Base-by-base conservation (phyloP, 2,329 filamentous ascomycete species). In the Paecilomyces fulvus region DNA sequence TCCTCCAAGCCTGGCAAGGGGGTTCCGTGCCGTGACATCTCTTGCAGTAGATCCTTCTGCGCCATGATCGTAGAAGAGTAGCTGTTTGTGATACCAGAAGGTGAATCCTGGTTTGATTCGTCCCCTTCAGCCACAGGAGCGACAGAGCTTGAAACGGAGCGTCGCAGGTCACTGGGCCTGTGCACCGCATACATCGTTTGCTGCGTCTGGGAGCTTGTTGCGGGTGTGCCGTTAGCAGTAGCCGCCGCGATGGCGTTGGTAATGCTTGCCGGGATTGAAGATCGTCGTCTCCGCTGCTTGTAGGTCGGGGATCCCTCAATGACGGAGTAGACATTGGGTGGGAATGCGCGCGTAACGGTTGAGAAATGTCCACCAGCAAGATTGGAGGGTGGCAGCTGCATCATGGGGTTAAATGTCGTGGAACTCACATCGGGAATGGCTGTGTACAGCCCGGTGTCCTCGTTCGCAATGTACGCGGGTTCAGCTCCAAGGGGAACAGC, bases 301-400 rank as follows among this genome's bases (percentile, higher is more conserved):
- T 99, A 99, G 37, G 94, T 97, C 11, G 94, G 94, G 28, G 94
- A 99, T 52, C 94, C 94, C 77, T 99, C 94, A 69, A 97, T 94
- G 52, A 96, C 92, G 52, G 90, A 92, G 79, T 95, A 96, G 64
- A 94, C 89, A 71, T 90, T 95, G 54, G 80, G 78, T 64, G 90
- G 90, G 58, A 80, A 84, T 43, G 80, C 78, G 62, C 86, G 80
- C 25, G 83, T 79, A 30, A 86, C 83, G 50, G 88, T 85, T 25
- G 87, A 84, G 74, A 90, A 96, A 67, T 92, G 89, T 52, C 87
- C 83, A 30, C 87, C 89, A 55, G 87, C 84, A 59, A 96, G 75
- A 73, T 92, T 94, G 12, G 91, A 91, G 3, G 89, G 88, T 17
- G 91, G 91, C 50, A 96, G 80, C 71, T 95, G 90, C 77, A 96